phyloP scores from a whole-genome alignment of 148 eudicot genomes.

The Selenicereus undatus region DNA sequence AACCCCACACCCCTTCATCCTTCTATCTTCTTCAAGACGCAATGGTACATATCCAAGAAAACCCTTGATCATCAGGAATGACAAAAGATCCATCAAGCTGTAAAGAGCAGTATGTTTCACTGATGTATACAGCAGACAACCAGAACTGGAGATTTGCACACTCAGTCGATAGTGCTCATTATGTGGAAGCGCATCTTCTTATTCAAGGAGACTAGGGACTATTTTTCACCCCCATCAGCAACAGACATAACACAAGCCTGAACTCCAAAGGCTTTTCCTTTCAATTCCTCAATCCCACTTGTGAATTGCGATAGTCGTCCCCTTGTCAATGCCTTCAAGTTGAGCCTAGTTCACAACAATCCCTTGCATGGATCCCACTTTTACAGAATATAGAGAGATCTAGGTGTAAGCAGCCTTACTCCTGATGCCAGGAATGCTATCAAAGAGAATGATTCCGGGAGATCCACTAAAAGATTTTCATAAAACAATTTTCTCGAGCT shows the following conservation, averaged over 20 bases:
- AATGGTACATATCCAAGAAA: neutral
- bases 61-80: neutral
- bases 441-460: no score
- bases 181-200: neutral
- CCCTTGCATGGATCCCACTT: no score
- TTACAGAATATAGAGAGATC: no score
- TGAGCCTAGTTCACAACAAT: no score
- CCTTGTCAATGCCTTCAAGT: neutral
- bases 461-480: no score
- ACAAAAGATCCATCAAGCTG: neutral
- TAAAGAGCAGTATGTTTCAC: neutral
- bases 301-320: neutral
- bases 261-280: neutral
- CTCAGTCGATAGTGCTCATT: neutral
- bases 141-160: neutral
- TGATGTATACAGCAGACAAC: neutral
- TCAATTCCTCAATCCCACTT: neutral
- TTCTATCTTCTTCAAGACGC: neutral
- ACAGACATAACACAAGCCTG: neutral
- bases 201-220: neutral
- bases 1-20: neutral
- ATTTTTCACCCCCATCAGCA: neutral
- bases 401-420: no score
- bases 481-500: no score
- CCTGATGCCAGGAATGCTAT: no score